Evolutionary conservation across 1,284 basidiomycete genomes (phyloP).

Genomic region (Termitomyces sp.): DNA sequence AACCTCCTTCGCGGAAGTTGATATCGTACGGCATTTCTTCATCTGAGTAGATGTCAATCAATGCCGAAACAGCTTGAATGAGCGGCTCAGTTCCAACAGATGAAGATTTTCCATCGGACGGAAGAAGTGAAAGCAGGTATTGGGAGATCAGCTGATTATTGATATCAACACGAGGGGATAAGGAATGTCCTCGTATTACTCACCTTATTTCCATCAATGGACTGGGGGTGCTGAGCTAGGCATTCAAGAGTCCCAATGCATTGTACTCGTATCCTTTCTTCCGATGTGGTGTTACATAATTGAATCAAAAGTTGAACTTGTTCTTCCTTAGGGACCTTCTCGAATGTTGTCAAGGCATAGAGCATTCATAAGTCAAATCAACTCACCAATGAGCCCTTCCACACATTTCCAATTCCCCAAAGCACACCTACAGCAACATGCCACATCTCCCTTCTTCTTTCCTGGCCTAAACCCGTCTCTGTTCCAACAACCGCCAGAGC

Average conservation of each 20-base stretch:
- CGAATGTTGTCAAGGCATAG: slow-evolving; percentile 5
- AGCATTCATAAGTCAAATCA: background rate
- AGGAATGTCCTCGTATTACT: slow-evolving; percentile 18
- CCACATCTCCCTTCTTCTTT: slow-evolving; percentile 66
- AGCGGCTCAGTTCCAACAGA: slow-evolving; percentile 62
- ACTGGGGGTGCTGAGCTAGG: slow-evolving; percentile 64
- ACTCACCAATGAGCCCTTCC: slow-evolving; percentile 58
- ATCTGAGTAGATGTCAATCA: slow-evolving; percentile 95
- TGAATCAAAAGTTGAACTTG: slow-evolving; percentile 67
- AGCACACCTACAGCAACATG: slow-evolving; percentile 68
- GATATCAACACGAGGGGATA: background rate
- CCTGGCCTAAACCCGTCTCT: slow-evolving; percentile 55
- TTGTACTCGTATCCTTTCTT: slow-evolving; percentile 60
- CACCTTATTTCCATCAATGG: slow-evolving; percentile 70
- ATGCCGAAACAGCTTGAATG: slow-evolving; percentile 77
- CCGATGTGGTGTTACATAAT: slow-evolving; percentile 50
- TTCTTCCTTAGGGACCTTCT: slow-evolving; percentile 46
- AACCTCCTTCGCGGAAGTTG: slow-evolving; percentile 66
- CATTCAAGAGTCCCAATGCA: slow-evolving; percentile 81
- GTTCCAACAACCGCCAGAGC: slow-evolving; percentile 56
- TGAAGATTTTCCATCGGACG: slow-evolving; percentile 32
- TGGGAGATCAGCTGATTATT: slow-evolving; percentile 56
- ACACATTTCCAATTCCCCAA: slow-evolving; percentile 73
- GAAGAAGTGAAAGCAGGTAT: slow-evolving; percentile 60
- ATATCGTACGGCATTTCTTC: slow-evolving; percentile 80